Base-by-base conservation (phyloP, 257 asterid genomes). In the Voacanga thouarsii region DNA sequence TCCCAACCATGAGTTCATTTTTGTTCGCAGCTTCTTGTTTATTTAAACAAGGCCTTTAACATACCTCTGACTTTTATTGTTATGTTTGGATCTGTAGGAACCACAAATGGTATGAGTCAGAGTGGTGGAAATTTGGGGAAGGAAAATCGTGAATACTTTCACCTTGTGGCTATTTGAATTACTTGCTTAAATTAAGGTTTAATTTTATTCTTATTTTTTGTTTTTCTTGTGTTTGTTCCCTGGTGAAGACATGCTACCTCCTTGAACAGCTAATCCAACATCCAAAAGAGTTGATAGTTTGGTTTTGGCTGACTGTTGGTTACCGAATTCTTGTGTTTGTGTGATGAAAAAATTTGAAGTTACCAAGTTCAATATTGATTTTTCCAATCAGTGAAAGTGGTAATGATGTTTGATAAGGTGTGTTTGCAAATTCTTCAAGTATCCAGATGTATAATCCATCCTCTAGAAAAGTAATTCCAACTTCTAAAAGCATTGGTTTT, bases 121-220 rank as follows among this genome's bases (percentile, higher is more conserved):
- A 94, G 74, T 94, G 97, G 97, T 94, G 98, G 98, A 94, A 94
- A 85, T 94, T 94, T 77, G 97, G 98, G 68, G 98, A 94, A 81
- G 92, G 96, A 56, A 94, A 94, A 85, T 86, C 94, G 98, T 91
- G 88, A 90, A 97, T 88, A n/a, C 68, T 68, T 50, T 74, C 44
- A 16, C 37, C 78, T 23, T 72, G 68, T 78, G 51, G 69, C 59
- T 28, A 43, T 73, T 60, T 81, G 61, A 26, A 72, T 50, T 79
- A 45, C 41, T 70, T 33, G 39, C 65, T 70, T 53, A 61, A 33
- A 24, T 56, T 73, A 41, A 44, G 59, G n/a, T 66, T 45, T 56
- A 26, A 19, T 53, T 63, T 12, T 7, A 10, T 72, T 21, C 37
- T 64, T 28, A 33, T n/a, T 18, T 16, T 45, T 64, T 65, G 71